phyloP scores from a whole-genome alignment of 352 stramenopile genomes.

The Globisporangium middletonii region DNA sequence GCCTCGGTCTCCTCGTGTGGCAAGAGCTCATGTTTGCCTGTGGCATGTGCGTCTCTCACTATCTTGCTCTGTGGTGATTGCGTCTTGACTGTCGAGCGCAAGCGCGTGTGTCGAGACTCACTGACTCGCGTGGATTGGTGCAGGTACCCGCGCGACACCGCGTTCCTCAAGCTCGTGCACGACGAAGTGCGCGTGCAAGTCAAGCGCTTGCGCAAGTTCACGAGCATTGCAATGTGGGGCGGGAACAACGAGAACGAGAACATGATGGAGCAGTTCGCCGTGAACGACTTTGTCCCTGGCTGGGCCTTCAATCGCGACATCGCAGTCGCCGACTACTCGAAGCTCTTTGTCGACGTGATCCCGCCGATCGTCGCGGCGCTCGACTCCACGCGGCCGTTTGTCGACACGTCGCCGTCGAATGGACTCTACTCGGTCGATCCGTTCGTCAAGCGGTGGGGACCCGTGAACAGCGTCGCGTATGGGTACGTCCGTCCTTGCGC shows the following conservation, averaged over 20 bases:
- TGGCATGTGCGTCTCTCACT: constrained; percentile 46
- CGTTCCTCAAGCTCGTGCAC: constrained; percentile 50
- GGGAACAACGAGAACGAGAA: constrained; percentile 90
- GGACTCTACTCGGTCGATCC: constrained; percentile 64
- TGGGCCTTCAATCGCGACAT: constrained; percentile 68
- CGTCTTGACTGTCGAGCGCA: not conserved
- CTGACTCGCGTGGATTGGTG: not conserved
- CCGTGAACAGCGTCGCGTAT: constrained; percentile 45
- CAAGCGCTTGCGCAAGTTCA: constrained; percentile 58
- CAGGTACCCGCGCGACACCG: constrained; percentile 48
- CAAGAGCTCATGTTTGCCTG: constrained; percentile 91
- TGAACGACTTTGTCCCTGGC: constrained; percentile 45
- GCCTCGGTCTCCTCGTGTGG: constrained; percentile 83
- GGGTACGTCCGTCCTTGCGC: constrained; percentile 24
- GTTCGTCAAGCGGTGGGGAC: constrained; percentile 82
- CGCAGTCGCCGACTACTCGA: constrained; percentile 72
- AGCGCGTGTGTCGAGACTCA: not conserved
- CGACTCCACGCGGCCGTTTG: constrained; percentile 58
- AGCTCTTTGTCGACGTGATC: constrained; percentile 76
- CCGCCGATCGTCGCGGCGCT: constrained; percentile 41
- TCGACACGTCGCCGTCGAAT: constrained; percentile 87
- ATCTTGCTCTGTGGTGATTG: not conserved
- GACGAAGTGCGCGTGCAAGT: constrained; percentile 65
- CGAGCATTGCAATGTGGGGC: constrained; percentile 85
- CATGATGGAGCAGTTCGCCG: constrained; percentile 79